These are phyloP conservation scores for Priceomyces castillae DNA, from an alignment of 805 yeast genomes.

Conservation along the genomic window DNA sequence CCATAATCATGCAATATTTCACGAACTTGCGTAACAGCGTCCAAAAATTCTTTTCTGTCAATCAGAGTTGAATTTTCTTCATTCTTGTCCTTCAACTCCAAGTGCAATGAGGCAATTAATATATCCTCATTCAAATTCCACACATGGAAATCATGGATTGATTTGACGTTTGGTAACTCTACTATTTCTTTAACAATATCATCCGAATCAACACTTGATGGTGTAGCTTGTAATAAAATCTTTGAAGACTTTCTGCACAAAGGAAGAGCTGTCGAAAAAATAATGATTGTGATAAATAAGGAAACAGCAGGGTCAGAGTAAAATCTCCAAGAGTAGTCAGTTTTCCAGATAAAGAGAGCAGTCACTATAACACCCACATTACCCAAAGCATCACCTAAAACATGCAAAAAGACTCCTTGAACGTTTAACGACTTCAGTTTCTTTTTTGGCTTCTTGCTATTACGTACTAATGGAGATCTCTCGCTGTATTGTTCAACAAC, in stretches of 20 bases:
- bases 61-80: slow-evolving; percentile 50
- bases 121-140: slow-evolving; percentile 93
- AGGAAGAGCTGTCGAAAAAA: slow-evolving; percentile 89
- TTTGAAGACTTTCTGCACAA: slow-evolving; percentile 82
- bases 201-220: slow-evolving; percentile 75
- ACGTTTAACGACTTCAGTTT: slow-evolving; percentile 75
- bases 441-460: slow-evolving; percentile 15
- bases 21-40: slow-evolving; percentile 73
- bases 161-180: slow-evolving; percentile 66
- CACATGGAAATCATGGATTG: slow-evolving; percentile 92
- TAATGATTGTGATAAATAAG: slow-evolving; percentile 78
- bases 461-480: slow-evolving; percentile 29
- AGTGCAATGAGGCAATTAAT: slow-evolving; percentile 85
- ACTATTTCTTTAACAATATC: slow-evolving; percentile 67
- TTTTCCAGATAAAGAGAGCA: slow-evolving; percentile 91
- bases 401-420: slow-evolving; percentile 97
- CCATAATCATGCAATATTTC: slow-evolving; percentile 79
- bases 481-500: slow-evolving; percentile 45
- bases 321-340: slow-evolving; percentile 83
- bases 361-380: slow-evolving; percentile 89
- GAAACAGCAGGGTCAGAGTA: slow-evolving; percentile 87
- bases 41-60: slow-evolving; percentile 46
- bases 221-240: slow-evolving; percentile 90
- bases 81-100: slow-evolving; percentile 49
- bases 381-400: slow-evolving; percentile 93